Evolutionary conservation across 352 stramenopile species (phyloP).

Genomic region (Phytophthora fragariaefolia): DNA sequence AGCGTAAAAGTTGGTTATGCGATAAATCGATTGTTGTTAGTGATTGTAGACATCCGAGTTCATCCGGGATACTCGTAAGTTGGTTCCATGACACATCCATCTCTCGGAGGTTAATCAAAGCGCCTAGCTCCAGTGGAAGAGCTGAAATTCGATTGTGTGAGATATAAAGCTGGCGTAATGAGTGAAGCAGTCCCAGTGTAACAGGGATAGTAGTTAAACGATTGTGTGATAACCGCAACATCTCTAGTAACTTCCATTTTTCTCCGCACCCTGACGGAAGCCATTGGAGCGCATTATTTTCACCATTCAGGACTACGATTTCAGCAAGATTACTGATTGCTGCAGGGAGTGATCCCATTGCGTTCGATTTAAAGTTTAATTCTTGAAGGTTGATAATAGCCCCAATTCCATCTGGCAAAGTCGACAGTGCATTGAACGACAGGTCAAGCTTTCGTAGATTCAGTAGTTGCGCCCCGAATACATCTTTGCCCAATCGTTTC

Average conservation of each 20-base stretch:
- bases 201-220: constrained; percentile 44
- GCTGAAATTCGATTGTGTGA: constrained; percentile 46
- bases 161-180: constrained; percentile 43
- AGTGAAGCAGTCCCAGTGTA: constrained; percentile 49
- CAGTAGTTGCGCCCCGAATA: constrained; percentile 45
- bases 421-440: constrained; percentile 52
- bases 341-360: constrained; percentile 35
- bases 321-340: constrained; percentile 35
- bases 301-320: constrained; percentile 46
- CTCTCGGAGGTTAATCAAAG: constrained; percentile 52
- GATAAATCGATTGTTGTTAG: constrained; percentile 52
- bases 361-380: constrained; percentile 53
- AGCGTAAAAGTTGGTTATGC: constrained; percentile 53
- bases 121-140: constrained; percentile 61
- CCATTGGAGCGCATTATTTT: constrained; percentile 47
- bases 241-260: constrained; percentile 37
- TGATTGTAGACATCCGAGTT: constrained; percentile 58
- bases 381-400: constrained; percentile 48
- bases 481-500: constrained; percentile 56
- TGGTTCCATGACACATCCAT: constrained; percentile 74
- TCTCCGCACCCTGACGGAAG: constrained; percentile 42
- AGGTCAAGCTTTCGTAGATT: constrained; percentile 49
- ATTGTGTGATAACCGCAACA: constrained; percentile 56
- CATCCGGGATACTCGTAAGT: constrained; percentile 56
- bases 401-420: constrained; percentile 48